These are phyloP conservation scores for Lichtheimia ramosa DNA, from an alignment of 371 early-diverging fungal species.

Conservation along the genomic window DNA sequence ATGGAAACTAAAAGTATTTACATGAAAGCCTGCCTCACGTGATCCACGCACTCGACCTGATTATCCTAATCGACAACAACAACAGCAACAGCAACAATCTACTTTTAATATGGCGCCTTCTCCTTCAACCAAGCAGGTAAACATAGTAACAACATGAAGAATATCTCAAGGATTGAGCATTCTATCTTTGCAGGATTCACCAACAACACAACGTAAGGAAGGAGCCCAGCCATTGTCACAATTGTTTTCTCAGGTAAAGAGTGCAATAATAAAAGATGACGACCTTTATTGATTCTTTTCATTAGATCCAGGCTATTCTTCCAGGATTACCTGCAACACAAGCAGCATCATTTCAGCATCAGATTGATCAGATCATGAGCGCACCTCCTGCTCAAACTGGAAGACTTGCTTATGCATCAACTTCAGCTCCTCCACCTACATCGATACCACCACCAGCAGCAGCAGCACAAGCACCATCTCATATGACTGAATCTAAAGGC, in stretches of 20 bases:
- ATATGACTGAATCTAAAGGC: slow-evolving; percentile 2
- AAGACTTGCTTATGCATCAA: slow-evolving; percentile 7
- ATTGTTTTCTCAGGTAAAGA: slow-evolving; percentile 31
- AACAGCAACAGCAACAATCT: background rate
- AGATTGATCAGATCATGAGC: slow-evolving; percentile 27
- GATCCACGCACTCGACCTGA: slow-evolving; percentile 25
- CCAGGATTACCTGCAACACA: slow-evolving; percentile 41
- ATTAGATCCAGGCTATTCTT: slow-evolving; percentile 42
- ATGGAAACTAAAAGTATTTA: no score
- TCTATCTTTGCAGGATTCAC: slow-evolving; percentile 4
- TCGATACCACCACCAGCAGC: slow-evolving; percentile 2
- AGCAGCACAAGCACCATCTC: slow-evolving; percentile 1
- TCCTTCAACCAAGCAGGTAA: background rate
- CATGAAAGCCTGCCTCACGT: slow-evolving; percentile 1
- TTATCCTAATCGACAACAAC: slow-evolving; percentile 9
- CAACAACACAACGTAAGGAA: background rate
- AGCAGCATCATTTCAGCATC: slow-evolving; percentile 36
- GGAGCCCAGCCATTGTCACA: slow-evolving; percentile 25
- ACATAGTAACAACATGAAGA: background rate
- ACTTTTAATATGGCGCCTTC: background rate
- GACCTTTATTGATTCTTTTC: background rate
- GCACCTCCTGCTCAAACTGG: background rate
- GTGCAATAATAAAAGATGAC: background rate
- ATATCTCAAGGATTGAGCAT: background rate
- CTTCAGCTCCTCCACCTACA: slow-evolving; percentile 12